phyloP scores from a whole-genome alignment of 306 rosid species.

The Glycyrrhiza uralensis region DNA sequence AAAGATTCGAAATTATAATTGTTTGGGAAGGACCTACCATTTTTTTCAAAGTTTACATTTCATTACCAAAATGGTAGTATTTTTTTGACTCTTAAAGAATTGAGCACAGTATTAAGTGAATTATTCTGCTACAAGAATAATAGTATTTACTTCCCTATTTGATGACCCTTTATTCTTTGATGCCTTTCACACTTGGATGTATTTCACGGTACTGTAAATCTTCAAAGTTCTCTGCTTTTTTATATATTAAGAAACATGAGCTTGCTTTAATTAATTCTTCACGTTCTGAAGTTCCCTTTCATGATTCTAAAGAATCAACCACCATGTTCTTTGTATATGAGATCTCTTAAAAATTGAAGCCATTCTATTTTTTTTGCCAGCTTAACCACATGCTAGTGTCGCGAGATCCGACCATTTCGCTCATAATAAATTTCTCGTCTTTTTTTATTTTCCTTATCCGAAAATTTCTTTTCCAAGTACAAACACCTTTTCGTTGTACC shows the following conservation, averaged over 20 bases:
- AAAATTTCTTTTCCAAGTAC: conserved; percentile 33
- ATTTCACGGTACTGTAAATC: not conserved
- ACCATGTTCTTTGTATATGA: conserved; percentile 47
- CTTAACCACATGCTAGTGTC: conserved; percentile 75
- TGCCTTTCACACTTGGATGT: conserved; percentile 4
- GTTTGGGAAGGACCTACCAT: conserved; percentile 9
- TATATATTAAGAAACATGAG: not conserved
- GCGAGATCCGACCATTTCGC: conserved; percentile 65
- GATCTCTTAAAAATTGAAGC: conserved; percentile 34
- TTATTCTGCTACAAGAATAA: not conserved
- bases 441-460: conserved; percentile 37
- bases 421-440: conserved; percentile 43
- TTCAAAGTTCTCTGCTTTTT: not conserved
- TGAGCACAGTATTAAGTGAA: not conserved
- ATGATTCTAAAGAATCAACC: conserved; percentile 42
- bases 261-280: conserved; percentile 29
- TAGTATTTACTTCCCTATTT: not conserved
- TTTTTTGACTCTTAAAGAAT: not conserved
- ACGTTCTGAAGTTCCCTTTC: conserved; percentile 34
- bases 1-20: not conserved
- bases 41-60: not conserved
- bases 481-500: conserved; percentile 27
- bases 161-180: conserved; percentile 11
- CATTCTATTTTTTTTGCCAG: conserved; percentile 37
- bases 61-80: not conserved